Evolutionary conservation across 2,329 filamentous ascomycete species (phyloP), one percentile per base, ranked within the genome.

Genomic region (Aspergillus sp.): DNA sequence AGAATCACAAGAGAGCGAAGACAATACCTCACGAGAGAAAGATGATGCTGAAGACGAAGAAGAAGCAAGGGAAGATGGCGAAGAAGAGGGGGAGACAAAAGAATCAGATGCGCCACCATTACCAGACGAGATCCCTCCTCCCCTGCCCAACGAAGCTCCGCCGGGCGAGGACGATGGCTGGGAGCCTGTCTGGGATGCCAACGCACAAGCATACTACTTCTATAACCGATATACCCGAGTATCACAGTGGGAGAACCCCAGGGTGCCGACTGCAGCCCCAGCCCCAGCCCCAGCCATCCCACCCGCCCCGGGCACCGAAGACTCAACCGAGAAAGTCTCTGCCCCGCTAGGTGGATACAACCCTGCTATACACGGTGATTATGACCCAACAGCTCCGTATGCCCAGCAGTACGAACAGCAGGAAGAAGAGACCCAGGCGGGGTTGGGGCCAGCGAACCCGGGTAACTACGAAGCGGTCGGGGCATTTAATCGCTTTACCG

Each of bases 361-460:
- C 71, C 95, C 95, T 1, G 90, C 91, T 22, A 93, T 99, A 45
- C 95, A 99, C 73, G 95, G 95, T 66, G 89, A 93, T 77, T 99
- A 97, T 79, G 95, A 99, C 68, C 92, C 93, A 4, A 95, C 88
- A 59, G 93, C 95, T n/a, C 90, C 92, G 79, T 99, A 99, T 72
- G 93, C 95, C 11, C 83, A 90, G 70, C 78, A 80, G 45, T 72
- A 81, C 44, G 74, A 78, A 43, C 45, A 74, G 47, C 67, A 69
- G 1, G 62, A 75, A 41, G 74, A 74, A 6, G 64, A 7, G 3
- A 4, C 5, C 9, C 67, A 48, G 71, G 73, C 11, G 66, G 71
- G 9, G 66, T 71, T 11, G 68, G 68, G 12, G 65, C 5, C 70
- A 13, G 62, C 65, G 56, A 78, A 83, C 62, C 71, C 78, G 8